Percentiles rank a stretch among this genome's conserved stretches.
Conservation (phyloP, 768 basidiomycete species). For the Phaeotremella skinneri region DNA sequence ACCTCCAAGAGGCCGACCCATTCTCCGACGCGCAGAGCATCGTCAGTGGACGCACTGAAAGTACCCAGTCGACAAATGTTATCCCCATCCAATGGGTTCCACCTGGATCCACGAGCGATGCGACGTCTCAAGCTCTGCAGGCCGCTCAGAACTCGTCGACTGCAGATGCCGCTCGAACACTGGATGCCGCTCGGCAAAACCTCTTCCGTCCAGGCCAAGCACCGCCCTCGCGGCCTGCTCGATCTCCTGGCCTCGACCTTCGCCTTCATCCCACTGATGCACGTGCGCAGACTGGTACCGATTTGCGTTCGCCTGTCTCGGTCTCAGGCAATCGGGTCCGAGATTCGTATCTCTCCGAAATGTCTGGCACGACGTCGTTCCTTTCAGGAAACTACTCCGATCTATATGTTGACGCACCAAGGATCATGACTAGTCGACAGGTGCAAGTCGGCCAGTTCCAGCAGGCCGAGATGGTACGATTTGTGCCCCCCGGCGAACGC, state of each 20-base stretch:
- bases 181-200: conserved; percentile 44
- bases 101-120: conserved; percentile 27
- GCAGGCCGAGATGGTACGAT: conserved; percentile 48
- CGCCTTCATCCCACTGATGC: conserved; percentile 23
- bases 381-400: conserved; percentile 41
- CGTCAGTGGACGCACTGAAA: conserved; percentile 19
- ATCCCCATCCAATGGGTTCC: conserved; percentile 50
- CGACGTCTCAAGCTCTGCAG: conserved; percentile 10
- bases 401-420: conserved; percentile 44
- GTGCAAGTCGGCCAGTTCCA: conserved; percentile 47
- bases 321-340: conserved; percentile 10
- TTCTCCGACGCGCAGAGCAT: conserved; percentile 45
- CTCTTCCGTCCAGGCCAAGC: conserved; percentile 26
- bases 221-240: conserved; percentile 38
- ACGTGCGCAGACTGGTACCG: background rate
- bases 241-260: conserved; percentile 46
- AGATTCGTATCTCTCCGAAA: conserved; percentile 35
- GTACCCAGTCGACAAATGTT: conserved; percentile 36
- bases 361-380: conserved; percentile 34
- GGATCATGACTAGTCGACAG: conserved; percentile 46
- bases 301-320: conserved; percentile 18
- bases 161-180: conserved; percentile 28
- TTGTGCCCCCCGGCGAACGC: conserved; percentile 19
- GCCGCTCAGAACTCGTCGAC: conserved; percentile 11
- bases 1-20: conserved; percentile 32